Base-by-base conservation (phyloP, 805 yeast species). In the Candida michaelii region DNA sequence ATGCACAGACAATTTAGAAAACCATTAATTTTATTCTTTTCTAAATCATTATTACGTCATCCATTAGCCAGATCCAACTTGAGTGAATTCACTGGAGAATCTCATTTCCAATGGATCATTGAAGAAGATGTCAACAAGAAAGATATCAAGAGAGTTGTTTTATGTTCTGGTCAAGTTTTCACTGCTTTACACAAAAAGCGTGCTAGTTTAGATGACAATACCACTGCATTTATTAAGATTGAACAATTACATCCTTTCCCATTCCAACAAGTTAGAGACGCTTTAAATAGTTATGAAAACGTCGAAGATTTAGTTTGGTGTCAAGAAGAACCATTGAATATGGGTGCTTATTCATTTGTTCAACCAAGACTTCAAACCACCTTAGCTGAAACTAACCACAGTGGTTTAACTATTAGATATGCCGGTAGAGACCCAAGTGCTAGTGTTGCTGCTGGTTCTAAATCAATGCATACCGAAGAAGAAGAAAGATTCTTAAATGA, bases 171-270 rank as follows among this genome's bases (percentile, higher is more conserved):
- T 63, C 99, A 93, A 78, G 99, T 93, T 37, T 90, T 78, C 77
- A 84, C 97, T 44, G 87, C 96, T 27, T 75, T 93, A 59, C 85
- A 80, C 72, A 91, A 89, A 82, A 86, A 79, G 65, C 91, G 99
- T 73, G 87, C 80, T 44, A 64, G 82, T 18, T 54, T 85, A 47
- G 86, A 75, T 39, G 83, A 87, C 68, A 88, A 79, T 66, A 80
- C 80, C 55, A 89, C 97, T 46, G 97, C 98, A 3, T 74, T 93
- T 66, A 67, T 90, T 59, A 88, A 83, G 71, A 60, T 93, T 56
- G 99, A 93, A 73, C 98, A 93, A 76, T 63, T 90, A 59, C 97
- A 93, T 63, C 99, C 99, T 68, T 93, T 93, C 97, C 99, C 99
- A 69, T 93, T 74, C 71, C 90, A 93, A 43, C 97, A 88, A 74